These are phyloP conservation scores for Aspergillus nomiae DNA, from an alignment of 2,329 filamentous ascomycete species.

Conservation along the genomic window DNA sequence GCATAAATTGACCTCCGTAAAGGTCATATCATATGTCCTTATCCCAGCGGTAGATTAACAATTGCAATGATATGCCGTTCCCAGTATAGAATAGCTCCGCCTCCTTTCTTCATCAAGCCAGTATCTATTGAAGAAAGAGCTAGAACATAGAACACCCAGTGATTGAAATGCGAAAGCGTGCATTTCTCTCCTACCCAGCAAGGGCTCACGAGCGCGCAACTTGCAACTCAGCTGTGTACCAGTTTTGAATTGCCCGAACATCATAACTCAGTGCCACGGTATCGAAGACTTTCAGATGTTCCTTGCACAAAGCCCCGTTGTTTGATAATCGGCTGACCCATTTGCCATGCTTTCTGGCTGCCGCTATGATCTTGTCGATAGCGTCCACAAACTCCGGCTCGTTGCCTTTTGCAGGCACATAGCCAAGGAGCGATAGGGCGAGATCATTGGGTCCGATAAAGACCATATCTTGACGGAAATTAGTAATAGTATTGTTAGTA, in stretches of 20 bases:
- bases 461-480: slow-evolving; percentile 17
- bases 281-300: slow-evolving; percentile 43
- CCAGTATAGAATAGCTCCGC: too few relatives aligned
- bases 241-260: slow-evolving; percentile 52
- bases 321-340: slow-evolving; percentile 60
- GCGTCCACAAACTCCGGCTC: slow-evolving; percentile 61
- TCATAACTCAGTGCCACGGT: slow-evolving; percentile 50
- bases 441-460: slow-evolving; percentile 38
- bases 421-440: background rate
- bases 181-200: background rate
- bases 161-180: background rate
- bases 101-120: background rate
- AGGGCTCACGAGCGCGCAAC: slow-evolving; percentile 41
- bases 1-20: too few relatives aligned
- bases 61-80: too few relatives aligned
- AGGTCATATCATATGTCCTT: too few relatives aligned
- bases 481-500: too few relatives aligned
- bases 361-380: slow-evolving; percentile 59
- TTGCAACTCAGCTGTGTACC: slow-evolving; percentile 40
- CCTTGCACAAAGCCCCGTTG: slow-evolving; percentile 33
- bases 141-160: background rate
- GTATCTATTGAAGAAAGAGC: too few relatives aligned
- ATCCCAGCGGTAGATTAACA: too few relatives aligned
- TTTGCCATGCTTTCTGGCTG: slow-evolving; percentile 63
- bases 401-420: background rate